Percentiles rank a stretch among this genome's conserved stretches.
These are phyloP conservation scores for Russula compacta DNA, from an alignment of 768 basidiomycete genomes.

Conservation along the genomic window DNA sequence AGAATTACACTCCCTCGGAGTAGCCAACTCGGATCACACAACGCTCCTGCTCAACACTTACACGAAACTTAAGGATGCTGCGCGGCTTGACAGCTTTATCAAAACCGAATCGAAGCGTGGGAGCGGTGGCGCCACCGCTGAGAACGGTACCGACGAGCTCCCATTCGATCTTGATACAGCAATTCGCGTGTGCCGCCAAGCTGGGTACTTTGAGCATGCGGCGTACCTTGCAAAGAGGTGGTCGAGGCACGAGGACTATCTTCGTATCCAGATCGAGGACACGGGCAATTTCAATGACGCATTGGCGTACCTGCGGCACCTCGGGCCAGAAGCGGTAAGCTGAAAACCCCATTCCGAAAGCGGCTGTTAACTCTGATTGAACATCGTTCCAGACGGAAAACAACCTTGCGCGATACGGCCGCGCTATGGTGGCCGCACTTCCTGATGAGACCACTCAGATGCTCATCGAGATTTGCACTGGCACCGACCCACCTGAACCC, in stretches of 20 bases:
- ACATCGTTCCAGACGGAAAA: slow-evolving; percentile 58
- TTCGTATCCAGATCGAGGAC: slow-evolving; percentile 93
- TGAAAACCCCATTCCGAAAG: background rate
- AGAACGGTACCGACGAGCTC: slow-evolving; percentile 49
- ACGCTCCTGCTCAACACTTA: slow-evolving; percentile 95
- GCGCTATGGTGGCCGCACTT: slow-evolving; percentile 70
- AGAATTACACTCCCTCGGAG: slow-evolving; percentile 80
- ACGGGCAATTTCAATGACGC: slow-evolving; percentile 75
- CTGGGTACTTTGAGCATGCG: slow-evolving; percentile 93
- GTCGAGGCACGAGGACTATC: slow-evolving; percentile 83
- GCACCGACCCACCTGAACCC: slow-evolving; percentile 39
- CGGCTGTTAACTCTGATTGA: background rate
- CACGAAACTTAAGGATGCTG: slow-evolving; percentile 90
- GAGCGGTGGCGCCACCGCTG: slow-evolving; percentile 35
- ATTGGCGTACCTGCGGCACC: slow-evolving; percentile 63
- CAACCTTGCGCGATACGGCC: slow-evolving; percentile 81
- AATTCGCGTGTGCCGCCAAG: slow-evolving; percentile 92
- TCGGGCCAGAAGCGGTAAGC: slow-evolving; percentile 74
- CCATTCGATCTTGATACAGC: slow-evolving; percentile 98
- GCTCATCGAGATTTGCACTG: slow-evolving; percentile 86
- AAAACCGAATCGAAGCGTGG: slow-evolving; percentile 65
- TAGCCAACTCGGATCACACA: slow-evolving; percentile 94
- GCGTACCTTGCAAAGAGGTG: slow-evolving; percentile 90
- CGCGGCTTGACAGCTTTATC: slow-evolving; percentile 85
- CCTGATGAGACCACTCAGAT: slow-evolving; percentile 87